These are phyloP conservation scores for Wickerhamiella sorbophila DNA, from an alignment of 805 yeast species.

Conservation along the genomic window DNA sequence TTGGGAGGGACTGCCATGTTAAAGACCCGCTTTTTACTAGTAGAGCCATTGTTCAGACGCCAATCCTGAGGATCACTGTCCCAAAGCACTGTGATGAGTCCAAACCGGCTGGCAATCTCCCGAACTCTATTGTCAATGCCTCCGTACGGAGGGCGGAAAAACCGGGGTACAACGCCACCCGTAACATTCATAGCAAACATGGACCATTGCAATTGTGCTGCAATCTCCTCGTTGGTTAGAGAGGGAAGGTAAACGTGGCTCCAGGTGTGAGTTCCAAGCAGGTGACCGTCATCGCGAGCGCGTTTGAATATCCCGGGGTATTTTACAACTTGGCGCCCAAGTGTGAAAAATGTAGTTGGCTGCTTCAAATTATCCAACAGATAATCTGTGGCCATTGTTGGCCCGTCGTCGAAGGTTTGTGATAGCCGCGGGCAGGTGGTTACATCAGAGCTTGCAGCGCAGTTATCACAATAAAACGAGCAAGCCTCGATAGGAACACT, in stretches of 20 bases:
- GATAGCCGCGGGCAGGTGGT: conserved; percentile 58
- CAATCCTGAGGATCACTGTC: conserved; percentile 86
- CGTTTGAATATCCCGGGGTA: conserved; percentile 58
- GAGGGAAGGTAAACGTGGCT: conserved; percentile 74
- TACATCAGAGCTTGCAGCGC: conserved; percentile 64
- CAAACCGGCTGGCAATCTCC: conserved; percentile 64
- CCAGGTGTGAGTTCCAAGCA: conserved; percentile 87
- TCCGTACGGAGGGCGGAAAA: conserved; percentile 96
- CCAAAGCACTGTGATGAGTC: conserved; percentile 83
- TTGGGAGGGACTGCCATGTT: conserved; percentile 45
- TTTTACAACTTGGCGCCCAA: conserved; percentile 68
- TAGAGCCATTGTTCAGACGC: conserved; percentile 45
- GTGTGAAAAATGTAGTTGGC: conserved; percentile 61
- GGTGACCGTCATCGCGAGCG: conserved; percentile 50
- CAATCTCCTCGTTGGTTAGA: conserved; percentile 61
- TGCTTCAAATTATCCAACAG: conserved; percentile 36
- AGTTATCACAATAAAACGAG: conserved; percentile 75
- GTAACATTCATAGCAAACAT: conserved; percentile 98
- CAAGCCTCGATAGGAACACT: conserved; percentile 39
- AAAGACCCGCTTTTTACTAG: conserved; percentile 39
- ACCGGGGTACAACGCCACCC: conserved; percentile 69
- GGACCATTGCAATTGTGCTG: conserved; percentile 88
- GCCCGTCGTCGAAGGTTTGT: conserved; percentile 95
- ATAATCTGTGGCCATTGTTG: conserved; percentile 53
- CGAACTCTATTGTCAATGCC: conserved; percentile 83